Evolutionary conservation across 2,329 filamentous ascomycete species (phyloP).

Genomic region (Sarocladium strictum): DNA sequence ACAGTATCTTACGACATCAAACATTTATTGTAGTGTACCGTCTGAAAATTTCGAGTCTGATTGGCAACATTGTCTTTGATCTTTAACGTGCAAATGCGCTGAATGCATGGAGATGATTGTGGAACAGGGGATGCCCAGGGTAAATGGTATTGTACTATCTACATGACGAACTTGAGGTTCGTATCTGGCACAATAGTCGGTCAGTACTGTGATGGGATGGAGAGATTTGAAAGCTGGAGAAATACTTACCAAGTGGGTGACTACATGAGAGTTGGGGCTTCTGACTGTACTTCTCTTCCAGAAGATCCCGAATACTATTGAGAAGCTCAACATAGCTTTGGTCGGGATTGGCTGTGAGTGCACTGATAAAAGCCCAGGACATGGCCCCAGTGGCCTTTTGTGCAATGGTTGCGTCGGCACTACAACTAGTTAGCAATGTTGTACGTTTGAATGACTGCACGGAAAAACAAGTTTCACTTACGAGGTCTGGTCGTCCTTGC

Average conservation of each 20-base stretch:
- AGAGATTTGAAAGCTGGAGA: constrained; percentile 4
- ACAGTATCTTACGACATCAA: too few relatives aligned
- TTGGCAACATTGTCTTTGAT: too few relatives aligned
- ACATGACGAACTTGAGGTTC: constrained; percentile 7
- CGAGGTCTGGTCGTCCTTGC: constrained; percentile 93
- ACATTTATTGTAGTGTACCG: too few relatives aligned
- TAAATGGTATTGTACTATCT: neutral
- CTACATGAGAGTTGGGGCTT: constrained; percentile 96
- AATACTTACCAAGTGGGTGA: constrained; percentile 84
- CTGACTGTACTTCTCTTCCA: constrained; percentile 81
- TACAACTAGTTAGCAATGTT: constrained; percentile 30
- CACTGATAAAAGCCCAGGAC: constrained; percentile 93
- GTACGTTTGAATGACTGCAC: constrained; percentile 10
- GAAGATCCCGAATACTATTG: constrained; percentile 89
- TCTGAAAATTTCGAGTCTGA: too few relatives aligned
- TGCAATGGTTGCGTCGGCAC: constrained; percentile 82
- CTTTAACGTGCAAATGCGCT: too few relatives aligned
- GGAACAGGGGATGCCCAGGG: neutral
- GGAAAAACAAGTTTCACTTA: constrained; percentile 38
- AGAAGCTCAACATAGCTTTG: constrained; percentile 95
- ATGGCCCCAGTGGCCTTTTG: constrained; percentile 93
- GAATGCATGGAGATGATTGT: too few relatives aligned
- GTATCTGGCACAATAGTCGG: constrained; percentile 9
- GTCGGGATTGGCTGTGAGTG: constrained; percentile 86
- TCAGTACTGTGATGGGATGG: constrained; percentile 12